Percentiles rank a stretch among this genome's conserved stretches.
phyloP scores from a whole-genome alignment of 306 rosid species.

The Prunus kanzakura region DNA sequence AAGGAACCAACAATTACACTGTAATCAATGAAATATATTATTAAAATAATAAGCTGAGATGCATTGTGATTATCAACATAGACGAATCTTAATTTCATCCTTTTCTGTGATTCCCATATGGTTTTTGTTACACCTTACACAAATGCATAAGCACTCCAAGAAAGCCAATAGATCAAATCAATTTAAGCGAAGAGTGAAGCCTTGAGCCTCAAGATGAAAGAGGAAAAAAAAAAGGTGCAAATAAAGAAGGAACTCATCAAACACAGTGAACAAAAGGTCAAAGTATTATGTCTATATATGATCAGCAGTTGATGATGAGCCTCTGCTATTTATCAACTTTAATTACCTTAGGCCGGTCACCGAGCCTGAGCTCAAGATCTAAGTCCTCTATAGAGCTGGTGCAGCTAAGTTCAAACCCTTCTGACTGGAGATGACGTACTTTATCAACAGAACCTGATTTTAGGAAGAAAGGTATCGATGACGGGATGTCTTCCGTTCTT shows the following conservation, averaged over 20 bases:
- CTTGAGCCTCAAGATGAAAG: constrained; percentile 12
- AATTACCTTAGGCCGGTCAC: constrained; percentile 36
- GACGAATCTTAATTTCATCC: constrained; percentile 8
- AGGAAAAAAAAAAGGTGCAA: neutral
- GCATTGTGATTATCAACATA: constrained; percentile 14
- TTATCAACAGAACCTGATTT: constrained; percentile 20
- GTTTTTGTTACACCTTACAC: constrained; percentile 28
- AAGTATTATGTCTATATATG: neutral
- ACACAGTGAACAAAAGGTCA: constrained; percentile 13
- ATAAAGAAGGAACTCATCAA: constrained; percentile 4
- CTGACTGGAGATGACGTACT: constrained; percentile 11
- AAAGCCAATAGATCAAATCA: constrained; percentile 4
- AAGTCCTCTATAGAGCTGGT: constrained; percentile 42
- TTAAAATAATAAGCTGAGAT: constrained; percentile 5
- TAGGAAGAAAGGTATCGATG: constrained; percentile 39
- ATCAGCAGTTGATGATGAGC: constrained; percentile 13
- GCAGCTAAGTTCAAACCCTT: constrained; percentile 25
- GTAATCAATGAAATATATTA: neutral
- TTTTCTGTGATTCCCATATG: constrained; percentile 16
- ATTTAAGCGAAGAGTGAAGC: constrained; percentile 10
- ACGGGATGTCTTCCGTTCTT: constrained; percentile 31
- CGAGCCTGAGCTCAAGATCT: constrained; percentile 64
- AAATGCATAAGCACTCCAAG: constrained; percentile 12
- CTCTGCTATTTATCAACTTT: constrained; percentile 23
- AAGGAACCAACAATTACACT: neutral